phyloP scores from a whole-genome alignment of 1,284 basidiomycete species.

The Ustilago vetiveriae region DNA sequence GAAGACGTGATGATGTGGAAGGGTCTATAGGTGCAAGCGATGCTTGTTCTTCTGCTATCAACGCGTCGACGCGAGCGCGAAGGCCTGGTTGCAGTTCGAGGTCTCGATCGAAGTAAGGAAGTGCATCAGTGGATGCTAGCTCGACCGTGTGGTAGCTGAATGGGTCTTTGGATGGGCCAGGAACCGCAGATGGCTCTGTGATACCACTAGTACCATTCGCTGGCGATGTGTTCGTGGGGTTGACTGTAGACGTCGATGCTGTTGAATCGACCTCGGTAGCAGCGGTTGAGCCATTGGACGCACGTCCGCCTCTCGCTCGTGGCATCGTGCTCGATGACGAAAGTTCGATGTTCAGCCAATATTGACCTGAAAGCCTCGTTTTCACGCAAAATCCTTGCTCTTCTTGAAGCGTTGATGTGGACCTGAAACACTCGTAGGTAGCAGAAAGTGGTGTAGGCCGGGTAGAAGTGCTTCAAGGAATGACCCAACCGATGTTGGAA shows the following conservation, averaged over 20 bases:
- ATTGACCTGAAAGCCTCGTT: too few relatives aligned
- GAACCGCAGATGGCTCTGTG: neutral
- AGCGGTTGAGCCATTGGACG: conserved; percentile 25
- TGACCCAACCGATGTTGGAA: too few relatives aligned
- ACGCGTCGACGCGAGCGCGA: conserved; percentile 77
- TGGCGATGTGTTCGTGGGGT: neutral
- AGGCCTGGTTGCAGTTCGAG: conserved; percentile 79
- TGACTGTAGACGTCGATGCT: conserved; percentile 8
- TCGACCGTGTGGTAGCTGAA: conserved; percentile 30
- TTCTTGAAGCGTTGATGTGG: too few relatives aligned
- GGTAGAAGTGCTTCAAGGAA: too few relatives aligned
- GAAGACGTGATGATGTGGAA: conserved; percentile 70
- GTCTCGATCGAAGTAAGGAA: conserved; percentile 95
- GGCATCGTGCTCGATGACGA: conserved; percentile 6
- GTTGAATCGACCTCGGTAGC: conserved; percentile 10
- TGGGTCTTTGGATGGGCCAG: conserved; percentile 3
- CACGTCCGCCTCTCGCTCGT: conserved; percentile 13
- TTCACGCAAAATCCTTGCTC: too few relatives aligned
- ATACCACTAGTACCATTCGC: neutral
- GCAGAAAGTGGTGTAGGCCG: too few relatives aligned
- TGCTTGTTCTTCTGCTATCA: conserved; percentile 76
- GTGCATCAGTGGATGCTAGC: conserved; percentile 73
- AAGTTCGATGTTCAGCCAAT: too few relatives aligned
- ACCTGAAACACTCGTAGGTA: too few relatives aligned
- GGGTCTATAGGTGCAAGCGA: conserved; percentile 71